These are phyloP conservation scores for Arabidopsis suecica DNA, from an alignment of 345 rosid genomes.

Conservation along the genomic window DNA sequence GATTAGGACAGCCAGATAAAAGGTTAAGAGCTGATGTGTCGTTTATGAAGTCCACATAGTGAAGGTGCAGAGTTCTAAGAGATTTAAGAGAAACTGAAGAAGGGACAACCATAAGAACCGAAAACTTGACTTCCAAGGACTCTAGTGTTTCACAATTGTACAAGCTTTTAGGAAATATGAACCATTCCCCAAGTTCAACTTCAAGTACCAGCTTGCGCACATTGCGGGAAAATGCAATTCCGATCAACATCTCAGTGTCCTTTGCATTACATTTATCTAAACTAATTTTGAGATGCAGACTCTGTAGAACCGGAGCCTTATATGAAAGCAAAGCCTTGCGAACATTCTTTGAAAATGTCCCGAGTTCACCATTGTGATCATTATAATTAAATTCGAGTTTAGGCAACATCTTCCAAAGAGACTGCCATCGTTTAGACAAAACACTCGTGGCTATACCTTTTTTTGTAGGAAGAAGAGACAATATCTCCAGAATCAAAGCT, in stretches of 20 bases:
- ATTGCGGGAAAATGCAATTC: background rate
- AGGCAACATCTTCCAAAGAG: too few species aligned
- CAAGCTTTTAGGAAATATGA: slow-evolving; percentile 5
- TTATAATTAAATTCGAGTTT: too few species aligned
- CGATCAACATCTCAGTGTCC: background rate
- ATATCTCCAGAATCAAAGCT: too few species aligned
- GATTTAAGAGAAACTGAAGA: background rate
- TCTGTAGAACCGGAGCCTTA: too few species aligned
- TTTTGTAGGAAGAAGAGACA: too few species aligned
- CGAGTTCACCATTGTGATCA: too few species aligned
- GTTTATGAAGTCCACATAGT: background rate
- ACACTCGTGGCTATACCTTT: too few species aligned
- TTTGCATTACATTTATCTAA: background rate
- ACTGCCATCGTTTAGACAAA: too few species aligned
- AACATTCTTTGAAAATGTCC: too few species aligned
- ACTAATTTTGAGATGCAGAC: too few species aligned
- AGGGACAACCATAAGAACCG: background rate
- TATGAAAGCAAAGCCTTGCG: too few species aligned
- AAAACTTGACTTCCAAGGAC: background rate
- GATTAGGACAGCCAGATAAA: slow-evolving; percentile 23
- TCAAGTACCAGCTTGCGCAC: background rate
- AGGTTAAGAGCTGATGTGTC: background rate
- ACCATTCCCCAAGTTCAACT: background rate
- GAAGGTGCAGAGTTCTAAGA: slow-evolving; percentile 14
- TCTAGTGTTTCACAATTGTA: background rate